Evolutionary conservation across 2,329 filamentous ascomycete species (phyloP), one percentile per base, ranked within the genome.

Genomic region (Thelonectria rubi): DNA sequence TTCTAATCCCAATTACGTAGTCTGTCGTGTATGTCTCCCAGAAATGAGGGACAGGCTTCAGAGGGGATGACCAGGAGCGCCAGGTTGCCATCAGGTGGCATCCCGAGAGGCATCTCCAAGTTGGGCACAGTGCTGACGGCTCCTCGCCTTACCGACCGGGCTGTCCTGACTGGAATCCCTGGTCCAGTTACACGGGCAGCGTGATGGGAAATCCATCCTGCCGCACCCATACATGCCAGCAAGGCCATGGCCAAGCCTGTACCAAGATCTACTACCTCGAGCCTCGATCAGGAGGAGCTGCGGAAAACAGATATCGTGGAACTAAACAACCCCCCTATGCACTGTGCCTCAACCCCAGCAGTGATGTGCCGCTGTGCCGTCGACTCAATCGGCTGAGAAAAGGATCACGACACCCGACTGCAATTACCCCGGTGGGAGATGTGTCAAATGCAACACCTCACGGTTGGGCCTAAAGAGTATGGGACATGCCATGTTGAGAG

Each of bases 211-310:
- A 17, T 18, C 21, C 24, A 21, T n/a, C 17, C 42, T 45, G 26
- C 30, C 30, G 17, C 30, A 20, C 24, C 17, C 18, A 24, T 17
- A 10, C 46, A 39, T 47, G 42, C n/a, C 32, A 26, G 12, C 2
- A 3, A 46, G 39, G 15, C 18, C 34, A 24, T 20, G 17, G 26
- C 21, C 14, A 21, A 47, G 45, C 12, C 54, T 34, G n/a, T 20
- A 17, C 34, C 32, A 21, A 52, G 53, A 47, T 47, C 47, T 47
- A 34, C 47, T 32, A 39, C 45, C 51, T 60, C 40, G 34, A 53
- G 39, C 32, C 50, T 49, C 42, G 39, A 61, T 34, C 47, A 47
- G 42, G 48, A 57, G 24, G 53, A 46, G 58, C 18, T 30, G 30
- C 39, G 58, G 55, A 50, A n/a, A 55, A 43, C 39, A 24, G 34